A percentile compares a stretch with the other conserved stretches of the same genome.
phyloP scores from a whole-genome alignment of 164 flowering plant species.

The Magnolia sinica region DNA sequence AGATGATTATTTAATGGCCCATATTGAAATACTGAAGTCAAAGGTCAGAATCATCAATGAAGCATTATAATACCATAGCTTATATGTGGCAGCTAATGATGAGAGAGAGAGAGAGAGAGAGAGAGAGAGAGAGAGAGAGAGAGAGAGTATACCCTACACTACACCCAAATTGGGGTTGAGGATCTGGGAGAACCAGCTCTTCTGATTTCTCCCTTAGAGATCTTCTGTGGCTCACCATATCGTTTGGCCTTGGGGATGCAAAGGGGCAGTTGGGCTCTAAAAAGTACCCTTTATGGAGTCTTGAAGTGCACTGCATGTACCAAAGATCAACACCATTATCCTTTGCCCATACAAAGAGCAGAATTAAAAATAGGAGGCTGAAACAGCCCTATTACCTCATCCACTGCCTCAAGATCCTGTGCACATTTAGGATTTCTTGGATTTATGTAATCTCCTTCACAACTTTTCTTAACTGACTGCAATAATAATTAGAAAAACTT shows the following conservation, averaged over 20 bases:
- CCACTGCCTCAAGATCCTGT: conserved; percentile 13
- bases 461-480: conserved; percentile 19
- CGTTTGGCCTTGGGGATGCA: conserved; percentile 8
- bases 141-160: too few species aligned
- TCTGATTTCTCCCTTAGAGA: not conserved
- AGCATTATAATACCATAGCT: too few species aligned
- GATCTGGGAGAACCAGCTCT: too few species aligned
- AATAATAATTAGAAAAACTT: not conserved
- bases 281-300: conserved; percentile 7
- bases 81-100: too few species aligned
- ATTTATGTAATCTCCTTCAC: conserved; percentile 17
- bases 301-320: conserved; percentile 13
- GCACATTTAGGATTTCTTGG: conserved; percentile 6
- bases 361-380: not conserved
- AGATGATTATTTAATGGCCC: too few species aligned
- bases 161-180: too few species aligned
- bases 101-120: too few species aligned
- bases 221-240: conserved; percentile 6
- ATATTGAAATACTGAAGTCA: too few species aligned
- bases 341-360: not conserved
- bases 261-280: conserved; percentile 26
- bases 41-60: too few species aligned
- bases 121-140: too few species aligned
- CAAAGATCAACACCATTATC: not conserved
- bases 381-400: conserved; percentile 13